phyloP scores from a whole-genome alignment of 768 basidiomycete genomes.

The Chalciporus pseudorubinellus region DNA sequence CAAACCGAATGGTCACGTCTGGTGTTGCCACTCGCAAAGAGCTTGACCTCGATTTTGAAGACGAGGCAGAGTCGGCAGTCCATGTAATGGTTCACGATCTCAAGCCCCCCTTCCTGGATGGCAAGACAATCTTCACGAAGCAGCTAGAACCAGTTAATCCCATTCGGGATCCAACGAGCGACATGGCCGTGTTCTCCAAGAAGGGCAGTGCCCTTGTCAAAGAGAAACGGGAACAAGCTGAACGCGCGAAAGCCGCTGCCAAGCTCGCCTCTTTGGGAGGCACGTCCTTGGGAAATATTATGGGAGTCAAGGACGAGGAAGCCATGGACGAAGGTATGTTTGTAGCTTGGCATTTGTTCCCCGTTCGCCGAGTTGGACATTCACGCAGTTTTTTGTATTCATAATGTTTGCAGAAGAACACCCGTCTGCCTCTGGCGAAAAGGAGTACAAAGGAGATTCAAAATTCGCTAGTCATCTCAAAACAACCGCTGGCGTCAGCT shows the following conservation, averaged over 20 bases:
- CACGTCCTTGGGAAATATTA: slow-evolving; percentile 92
- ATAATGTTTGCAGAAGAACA: slow-evolving; percentile 38
- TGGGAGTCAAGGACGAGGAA: slow-evolving; percentile 95
- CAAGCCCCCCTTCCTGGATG: slow-evolving; percentile 97
- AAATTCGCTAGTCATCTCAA: slow-evolving; percentile 97
- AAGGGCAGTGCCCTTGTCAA: slow-evolving; percentile 95
- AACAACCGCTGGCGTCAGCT: slow-evolving; percentile 68
- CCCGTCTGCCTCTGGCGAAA: slow-evolving; percentile 47
- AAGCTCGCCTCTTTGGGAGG: slow-evolving; percentile 92
- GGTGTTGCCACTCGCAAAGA: slow-evolving; percentile 86
- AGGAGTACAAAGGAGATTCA: slow-evolving; percentile 88
- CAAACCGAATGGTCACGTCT: slow-evolving; percentile 95
- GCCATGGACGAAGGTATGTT: slow-evolving; percentile 86
- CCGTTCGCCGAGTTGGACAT: slow-evolving; percentile 62
- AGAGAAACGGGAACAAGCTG: slow-evolving; percentile 95
- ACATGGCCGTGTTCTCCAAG: slow-evolving; percentile 94
- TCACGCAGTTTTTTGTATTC: slow-evolving; percentile 61
- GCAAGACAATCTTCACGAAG: slow-evolving; percentile 92
- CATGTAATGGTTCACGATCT: slow-evolving; percentile 97
- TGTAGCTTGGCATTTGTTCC: slow-evolving; percentile 12
- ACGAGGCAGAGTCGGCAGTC: slow-evolving; percentile 93
- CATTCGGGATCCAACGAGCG: slow-evolving; percentile 87
- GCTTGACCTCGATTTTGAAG: slow-evolving; percentile 93
- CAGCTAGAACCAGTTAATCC: slow-evolving; percentile 98
- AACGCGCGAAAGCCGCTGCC: slow-evolving; percentile 93